Conservation (phyloP, 129 eudicot species). For the Ambrosia artemisiifolia region DNA sequence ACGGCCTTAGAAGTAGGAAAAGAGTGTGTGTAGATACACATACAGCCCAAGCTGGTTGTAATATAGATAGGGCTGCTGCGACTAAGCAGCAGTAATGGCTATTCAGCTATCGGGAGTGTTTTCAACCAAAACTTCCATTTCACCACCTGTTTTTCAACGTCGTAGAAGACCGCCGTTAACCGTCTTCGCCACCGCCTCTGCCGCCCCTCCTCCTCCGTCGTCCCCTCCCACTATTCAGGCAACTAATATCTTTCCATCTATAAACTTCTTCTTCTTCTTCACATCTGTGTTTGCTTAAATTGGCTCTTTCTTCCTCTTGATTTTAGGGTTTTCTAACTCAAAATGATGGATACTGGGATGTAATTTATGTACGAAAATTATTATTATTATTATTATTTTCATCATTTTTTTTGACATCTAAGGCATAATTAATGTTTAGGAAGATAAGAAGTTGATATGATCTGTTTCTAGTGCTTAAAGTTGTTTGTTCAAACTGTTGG, state of each 20-base stretch:
- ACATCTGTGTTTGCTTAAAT: not conserved
- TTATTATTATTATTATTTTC: too few relatives aligned
- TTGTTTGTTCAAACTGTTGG: not conserved
- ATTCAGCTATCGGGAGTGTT: constrained; percentile 41
- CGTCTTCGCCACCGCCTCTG: constrained; percentile 33
- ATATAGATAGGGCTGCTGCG: not conserved
- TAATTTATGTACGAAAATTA: not conserved
- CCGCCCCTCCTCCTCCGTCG: constrained; percentile 43
- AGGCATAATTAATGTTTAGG: not conserved
- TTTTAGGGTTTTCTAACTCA: not conserved
- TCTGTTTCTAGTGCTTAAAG: not conserved
- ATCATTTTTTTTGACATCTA: not conserved
- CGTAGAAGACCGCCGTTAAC: constrained; percentile 25
- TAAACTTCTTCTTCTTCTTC: not conserved
- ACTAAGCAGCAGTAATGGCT: constrained; percentile 32
- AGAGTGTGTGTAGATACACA: not conserved
- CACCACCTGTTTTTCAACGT: constrained; percentile 27
- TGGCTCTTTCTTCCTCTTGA: not conserved
- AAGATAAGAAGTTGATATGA: not conserved
- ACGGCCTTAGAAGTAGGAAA: too few relatives aligned
- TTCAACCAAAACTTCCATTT: constrained; percentile 30
- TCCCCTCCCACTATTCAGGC: constrained; percentile 63
- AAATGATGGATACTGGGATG: not conserved
- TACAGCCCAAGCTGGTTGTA: constrained; percentile 5
- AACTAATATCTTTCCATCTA: constrained; percentile 4